Conservation (phyloP, 2,329 filamentous ascomycete genomes). For the Apiospora phragmitis region DNA sequence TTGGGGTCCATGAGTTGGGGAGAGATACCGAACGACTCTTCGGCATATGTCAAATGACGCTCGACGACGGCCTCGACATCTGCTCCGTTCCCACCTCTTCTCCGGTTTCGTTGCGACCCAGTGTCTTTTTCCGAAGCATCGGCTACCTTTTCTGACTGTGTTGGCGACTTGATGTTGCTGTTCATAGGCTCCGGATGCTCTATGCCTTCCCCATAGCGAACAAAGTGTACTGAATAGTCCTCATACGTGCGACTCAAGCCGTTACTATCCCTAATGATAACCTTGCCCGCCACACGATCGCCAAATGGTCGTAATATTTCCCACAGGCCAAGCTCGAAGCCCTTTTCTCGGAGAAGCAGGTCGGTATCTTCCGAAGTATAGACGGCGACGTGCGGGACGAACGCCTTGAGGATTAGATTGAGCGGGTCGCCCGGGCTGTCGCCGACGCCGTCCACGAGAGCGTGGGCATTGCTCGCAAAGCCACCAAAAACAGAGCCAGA, state of each 20-base stretch:
- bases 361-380: slow-evolving; percentile 87
- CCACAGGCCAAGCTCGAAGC: slow-evolving; percentile 78
- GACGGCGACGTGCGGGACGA: slow-evolving; percentile 86
- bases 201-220: slow-evolving; percentile 63
- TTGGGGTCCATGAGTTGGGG: slow-evolving; percentile 39
- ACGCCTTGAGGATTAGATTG: slow-evolving; percentile 75
- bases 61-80: slow-evolving; percentile 82
- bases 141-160: slow-evolving; percentile 22
- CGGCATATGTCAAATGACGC: slow-evolving; percentile 74
- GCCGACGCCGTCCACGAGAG: slow-evolving; percentile 40
- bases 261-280: slow-evolving; percentile 86
- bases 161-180: slow-evolving; percentile 33
- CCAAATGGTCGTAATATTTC: slow-evolving; percentile 89
- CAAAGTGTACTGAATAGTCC: slow-evolving; percentile 87
- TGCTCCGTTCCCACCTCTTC: slow-evolving; percentile 46
- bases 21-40: slow-evolving; percentile 53
- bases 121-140: slow-evolving; percentile 5
- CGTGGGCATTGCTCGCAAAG: slow-evolving; percentile 44
- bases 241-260: slow-evolving; percentile 82
- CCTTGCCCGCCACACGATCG: slow-evolving; percentile 82
- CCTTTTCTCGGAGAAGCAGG: slow-evolving; percentile 77
- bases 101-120: slow-evolving; percentile 10
- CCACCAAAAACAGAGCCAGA: slow-evolving; percentile 59
- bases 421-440: slow-evolving; percentile 55
- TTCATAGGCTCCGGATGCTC: slow-evolving; percentile 48